phyloP scores from a whole-genome alignment of 768 basidiomycete species.

The Psilocybe sp. region DNA sequence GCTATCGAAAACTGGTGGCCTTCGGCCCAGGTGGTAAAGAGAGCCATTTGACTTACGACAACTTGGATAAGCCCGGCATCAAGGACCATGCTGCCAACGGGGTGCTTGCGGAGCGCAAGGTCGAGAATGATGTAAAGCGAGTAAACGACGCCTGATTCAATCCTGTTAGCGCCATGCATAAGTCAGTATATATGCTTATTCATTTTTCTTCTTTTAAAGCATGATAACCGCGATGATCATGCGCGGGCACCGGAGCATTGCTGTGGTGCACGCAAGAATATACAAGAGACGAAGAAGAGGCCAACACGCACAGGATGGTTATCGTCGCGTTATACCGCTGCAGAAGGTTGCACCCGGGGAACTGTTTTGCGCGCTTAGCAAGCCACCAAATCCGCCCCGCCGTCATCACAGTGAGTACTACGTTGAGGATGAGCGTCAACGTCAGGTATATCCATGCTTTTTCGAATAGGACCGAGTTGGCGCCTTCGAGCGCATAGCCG shows the following conservation, averaged over 20 bases:
- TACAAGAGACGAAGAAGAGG: not conserved
- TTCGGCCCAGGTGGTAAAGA: too few species aligned
- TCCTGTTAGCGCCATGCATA: slow-evolving; percentile 15
- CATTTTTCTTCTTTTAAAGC: too few species aligned
- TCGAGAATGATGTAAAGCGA: slow-evolving; percentile 29
- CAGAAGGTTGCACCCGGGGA: slow-evolving; percentile 25
- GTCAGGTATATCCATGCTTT: slow-evolving; percentile 31
- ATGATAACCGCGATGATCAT: too few species aligned
- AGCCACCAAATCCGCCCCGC: slow-evolving; percentile 36
- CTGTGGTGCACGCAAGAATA: too few species aligned
- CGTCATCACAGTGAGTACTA: slow-evolving; percentile 29
- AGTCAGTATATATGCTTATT: too few species aligned
- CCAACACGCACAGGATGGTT: slow-evolving; percentile 27
- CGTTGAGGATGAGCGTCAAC: slow-evolving; percentile 31
- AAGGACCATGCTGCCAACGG: slow-evolving; percentile 13
- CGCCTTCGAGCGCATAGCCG: slow-evolving; percentile 20
- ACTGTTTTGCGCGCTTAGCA: slow-evolving; percentile 19
- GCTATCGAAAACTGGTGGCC: not conserved
- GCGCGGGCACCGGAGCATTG: too few species aligned
- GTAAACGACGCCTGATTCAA: slow-evolving; percentile 38
- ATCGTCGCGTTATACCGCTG: slow-evolving; percentile 30
- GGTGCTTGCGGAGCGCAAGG: slow-evolving; percentile 24
- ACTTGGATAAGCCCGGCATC: slow-evolving; percentile 26
- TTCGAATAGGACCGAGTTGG: slow-evolving; percentile 11
- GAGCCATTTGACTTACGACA: slow-evolving; percentile 19